Evolutionary conservation across 192 early-diverging fungal genomes (phyloP).

Genomic region (Chytriomyces sp.): DNA sequence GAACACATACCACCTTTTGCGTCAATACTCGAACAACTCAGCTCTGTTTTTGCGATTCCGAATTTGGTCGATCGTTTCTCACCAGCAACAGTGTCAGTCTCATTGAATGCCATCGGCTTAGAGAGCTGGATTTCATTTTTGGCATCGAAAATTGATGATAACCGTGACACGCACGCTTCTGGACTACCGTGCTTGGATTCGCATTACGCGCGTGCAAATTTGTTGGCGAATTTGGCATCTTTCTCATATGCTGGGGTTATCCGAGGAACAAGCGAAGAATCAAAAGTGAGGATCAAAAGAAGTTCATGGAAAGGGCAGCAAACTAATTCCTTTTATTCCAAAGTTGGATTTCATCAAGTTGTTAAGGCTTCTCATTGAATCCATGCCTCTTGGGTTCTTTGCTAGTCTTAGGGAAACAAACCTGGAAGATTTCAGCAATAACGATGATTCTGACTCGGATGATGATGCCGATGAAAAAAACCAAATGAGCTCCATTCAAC

Average conservation of each 20-base stretch:
- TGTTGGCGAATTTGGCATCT: not conserved
- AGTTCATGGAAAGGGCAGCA: not conserved
- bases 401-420: not conserved
- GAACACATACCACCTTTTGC: not conserved
- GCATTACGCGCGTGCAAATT: not conserved
- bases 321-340: not conserved
- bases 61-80: not conserved
- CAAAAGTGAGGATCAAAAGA: not conserved
- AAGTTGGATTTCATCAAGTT: not conserved
- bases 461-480: not conserved
- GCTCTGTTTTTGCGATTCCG: not conserved
- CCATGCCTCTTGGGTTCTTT: conserved; percentile 5
- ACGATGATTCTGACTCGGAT: not conserved
- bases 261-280: not conserved
- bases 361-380: not conserved
- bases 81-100: conserved; percentile 28
- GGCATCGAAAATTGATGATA: not conserved
- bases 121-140: conserved; percentile 4
- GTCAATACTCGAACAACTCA: not conserved
- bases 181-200: not conserved
- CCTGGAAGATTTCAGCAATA: not conserved
- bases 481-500: not conserved
- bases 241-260: not conserved
- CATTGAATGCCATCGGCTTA: conserved; percentile 18
- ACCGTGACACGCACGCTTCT: not conserved